A percentile compares a stretch with the other conserved stretches of the same genome.
Conservation (phyloP, 495 filamentous ascomycete species). For the Penicillium argentinense region DNA sequence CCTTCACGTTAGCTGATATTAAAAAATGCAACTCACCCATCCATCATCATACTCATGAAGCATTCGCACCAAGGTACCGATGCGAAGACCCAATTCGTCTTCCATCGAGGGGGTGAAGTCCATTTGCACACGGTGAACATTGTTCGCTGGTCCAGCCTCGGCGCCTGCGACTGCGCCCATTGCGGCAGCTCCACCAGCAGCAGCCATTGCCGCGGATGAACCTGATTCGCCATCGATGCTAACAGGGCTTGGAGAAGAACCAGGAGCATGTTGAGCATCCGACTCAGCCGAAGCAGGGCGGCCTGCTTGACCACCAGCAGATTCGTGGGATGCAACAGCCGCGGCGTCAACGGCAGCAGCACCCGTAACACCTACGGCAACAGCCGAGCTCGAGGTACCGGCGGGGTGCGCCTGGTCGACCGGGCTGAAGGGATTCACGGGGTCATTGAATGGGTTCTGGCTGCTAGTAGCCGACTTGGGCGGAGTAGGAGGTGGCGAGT, state of each 20-base stretch:
- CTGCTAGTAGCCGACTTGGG: conserved; percentile 44
- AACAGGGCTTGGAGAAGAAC: conserved; percentile 14
- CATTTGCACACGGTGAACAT: conserved; percentile 88
- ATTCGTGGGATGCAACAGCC: conserved; percentile 31
- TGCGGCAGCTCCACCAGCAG: conserved; percentile 30
- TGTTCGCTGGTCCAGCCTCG: conserved; percentile 45
- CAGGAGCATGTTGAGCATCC: conserved; percentile 12
- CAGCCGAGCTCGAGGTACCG: conserved; percentile 24
- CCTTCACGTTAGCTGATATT: not conserved
- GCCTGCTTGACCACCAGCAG: conserved; percentile 33
- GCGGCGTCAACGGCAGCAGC: conserved; percentile 36
- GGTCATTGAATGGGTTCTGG: conserved; percentile 46
- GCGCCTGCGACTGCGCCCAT: conserved; percentile 30
- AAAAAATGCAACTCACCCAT: conserved; percentile 65
- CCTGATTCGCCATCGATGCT: conserved; percentile 31
- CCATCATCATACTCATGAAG: conserved; percentile 98
- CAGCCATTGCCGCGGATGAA: conserved; percentile 35
- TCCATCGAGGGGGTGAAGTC: conserved; percentile 93
- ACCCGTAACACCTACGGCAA: conserved; percentile 36
- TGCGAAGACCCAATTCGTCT: conserved; percentile 79
- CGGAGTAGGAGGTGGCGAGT: conserved; percentile 35
- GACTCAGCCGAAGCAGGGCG: conserved; percentile 27
- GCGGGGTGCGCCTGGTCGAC: conserved; percentile 9
- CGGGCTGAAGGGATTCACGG: conserved; percentile 53
- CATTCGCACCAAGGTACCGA: conserved; percentile 81